phyloP scores from a whole-genome alignment of 1,284 basidiomycete species.

The Rhodotorula sp. region DNA sequence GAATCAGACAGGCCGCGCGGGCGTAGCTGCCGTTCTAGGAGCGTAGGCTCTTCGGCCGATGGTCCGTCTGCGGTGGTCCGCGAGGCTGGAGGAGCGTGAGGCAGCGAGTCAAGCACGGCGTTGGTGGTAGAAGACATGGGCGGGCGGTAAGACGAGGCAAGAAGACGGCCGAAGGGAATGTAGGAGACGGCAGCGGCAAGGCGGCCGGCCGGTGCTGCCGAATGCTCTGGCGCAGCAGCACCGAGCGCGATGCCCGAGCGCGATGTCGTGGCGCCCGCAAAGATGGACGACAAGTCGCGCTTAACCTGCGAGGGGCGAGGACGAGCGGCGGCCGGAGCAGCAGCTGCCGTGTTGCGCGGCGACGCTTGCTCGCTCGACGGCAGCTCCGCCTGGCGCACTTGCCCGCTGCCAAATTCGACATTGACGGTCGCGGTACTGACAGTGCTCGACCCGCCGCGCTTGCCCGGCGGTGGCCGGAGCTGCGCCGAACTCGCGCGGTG shows the following conservation, averaged over 20 bases:
- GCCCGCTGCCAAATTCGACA: constrained; percentile 80
- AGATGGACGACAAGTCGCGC: constrained; percentile 43
- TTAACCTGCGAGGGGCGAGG: constrained; percentile 13
- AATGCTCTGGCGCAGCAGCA: no score
- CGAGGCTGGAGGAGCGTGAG: constrained; percentile 47
- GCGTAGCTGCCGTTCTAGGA: constrained; percentile 67
- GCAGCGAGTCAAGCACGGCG: constrained; percentile 67
- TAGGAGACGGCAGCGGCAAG: constrained; percentile 24
- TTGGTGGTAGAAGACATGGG: constrained; percentile 67
- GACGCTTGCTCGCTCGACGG: neutral
- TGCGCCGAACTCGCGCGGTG: constrained; percentile 14
- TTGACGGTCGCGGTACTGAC: constrained; percentile 86
- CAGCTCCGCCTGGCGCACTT: constrained; percentile 54
- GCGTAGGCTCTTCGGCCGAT: constrained; percentile 46
- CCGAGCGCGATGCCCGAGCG: neutral
- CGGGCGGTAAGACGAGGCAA: constrained; percentile 30
- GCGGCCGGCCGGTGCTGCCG: neutral
- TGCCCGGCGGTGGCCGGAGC: constrained; percentile 60
- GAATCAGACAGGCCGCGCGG: constrained; percentile 83
- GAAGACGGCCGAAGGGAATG: constrained; percentile 36
- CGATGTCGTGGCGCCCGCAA: constrained; percentile 35
- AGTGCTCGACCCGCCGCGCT: constrained; percentile 74
- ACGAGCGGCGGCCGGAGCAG: neutral
- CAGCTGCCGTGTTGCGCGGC: neutral
- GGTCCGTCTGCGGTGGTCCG: neutral